Percentiles rank a stretch among this genome's conserved stretches.
Evolutionary conservation across 2,329 filamentous ascomycete genomes (phyloP).

Genomic region (Aureobasidium sp.): DNA sequence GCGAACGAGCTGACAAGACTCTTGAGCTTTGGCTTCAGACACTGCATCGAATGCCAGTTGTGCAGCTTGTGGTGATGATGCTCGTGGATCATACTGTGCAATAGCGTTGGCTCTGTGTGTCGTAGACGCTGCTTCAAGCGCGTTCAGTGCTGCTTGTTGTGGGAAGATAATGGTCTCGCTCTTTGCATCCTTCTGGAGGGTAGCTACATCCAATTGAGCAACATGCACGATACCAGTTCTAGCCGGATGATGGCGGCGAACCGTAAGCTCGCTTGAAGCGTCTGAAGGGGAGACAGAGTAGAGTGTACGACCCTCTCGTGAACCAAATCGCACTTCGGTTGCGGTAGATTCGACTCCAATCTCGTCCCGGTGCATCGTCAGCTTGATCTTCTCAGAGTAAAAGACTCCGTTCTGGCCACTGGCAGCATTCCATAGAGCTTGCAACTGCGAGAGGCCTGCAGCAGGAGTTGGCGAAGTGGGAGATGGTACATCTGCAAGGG

Average conservation of each 20-base stretch:
- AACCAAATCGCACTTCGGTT: background rate
- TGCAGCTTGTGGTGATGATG: slow-evolving; percentile 55
- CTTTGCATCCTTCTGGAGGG: slow-evolving; percentile 17
- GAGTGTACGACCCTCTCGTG: slow-evolving; percentile 4
- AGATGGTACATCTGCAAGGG: background rate
- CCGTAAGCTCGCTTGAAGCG: background rate
- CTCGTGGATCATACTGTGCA: slow-evolving; percentile 58
- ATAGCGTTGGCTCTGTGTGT: slow-evolving; percentile 40
- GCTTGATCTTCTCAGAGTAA: background rate
- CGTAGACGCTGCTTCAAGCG: slow-evolving; percentile 38
- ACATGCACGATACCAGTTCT: slow-evolving; percentile 11
- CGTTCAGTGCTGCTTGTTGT: slow-evolving; percentile 37
- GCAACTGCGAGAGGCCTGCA: slow-evolving; percentile 12
- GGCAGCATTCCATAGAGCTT: slow-evolving; percentile 13
- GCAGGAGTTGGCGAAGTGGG: background rate
- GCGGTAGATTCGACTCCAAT: background rate
- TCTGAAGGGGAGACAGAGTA: slow-evolving; percentile 3
- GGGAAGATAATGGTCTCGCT: slow-evolving; percentile 31
- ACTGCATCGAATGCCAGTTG: slow-evolving; percentile 51
- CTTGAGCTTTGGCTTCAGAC: slow-evolving; percentile 55
- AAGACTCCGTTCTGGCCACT: slow-evolving; percentile 1
- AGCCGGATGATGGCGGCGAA: slow-evolving; percentile 13
- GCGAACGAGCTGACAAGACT: slow-evolving; percentile 66
- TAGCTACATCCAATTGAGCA: slow-evolving; percentile 7
- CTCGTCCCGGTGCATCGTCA: slow-evolving; percentile 6